Evolutionary conservation across 208 protist genomes (phyloP).

Genomic region (Entamoeba histolytica): DNA sequence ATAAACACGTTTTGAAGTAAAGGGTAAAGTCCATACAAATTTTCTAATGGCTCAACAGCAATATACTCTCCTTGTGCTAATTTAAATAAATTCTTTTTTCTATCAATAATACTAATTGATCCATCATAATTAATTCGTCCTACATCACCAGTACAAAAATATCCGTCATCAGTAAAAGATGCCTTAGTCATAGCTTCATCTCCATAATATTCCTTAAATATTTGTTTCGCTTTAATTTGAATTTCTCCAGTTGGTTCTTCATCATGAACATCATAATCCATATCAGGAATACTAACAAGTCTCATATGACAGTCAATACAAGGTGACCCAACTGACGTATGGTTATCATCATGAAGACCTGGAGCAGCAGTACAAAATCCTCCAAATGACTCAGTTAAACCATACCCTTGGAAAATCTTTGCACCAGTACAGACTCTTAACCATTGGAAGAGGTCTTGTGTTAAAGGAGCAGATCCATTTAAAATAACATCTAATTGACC

Average conservation of each 20-base stretch:
- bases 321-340: background rate
- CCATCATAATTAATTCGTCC: background rate
- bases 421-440: background rate
- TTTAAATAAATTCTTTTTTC: conserved; percentile 9
- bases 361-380: background rate
- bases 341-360: background rate
- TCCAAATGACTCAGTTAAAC: background rate
- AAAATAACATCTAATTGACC: background rate
- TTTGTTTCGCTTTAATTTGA: background rate
- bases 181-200: background rate
- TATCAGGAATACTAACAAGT: background rate
- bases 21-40: background rate
- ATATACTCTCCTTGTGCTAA: conserved; percentile 9
- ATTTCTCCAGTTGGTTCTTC: background rate
- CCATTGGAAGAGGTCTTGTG: background rate
- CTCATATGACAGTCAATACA: background rate
- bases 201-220: conserved; percentile 19
- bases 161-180: conserved; percentile 8
- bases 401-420: background rate
- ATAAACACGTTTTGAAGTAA: background rate
- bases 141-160: conserved; percentile 13
- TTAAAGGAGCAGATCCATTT: background rate
- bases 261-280: background rate
- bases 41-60: conserved; percentile 3
- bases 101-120: background rate